A percentile compares a stretch with the other conserved stretches of the same genome.
These are phyloP conservation scores for Baeospora myosura DNA, from an alignment of 1,284 basidiomycete genomes.

Conservation along the genomic window DNA sequence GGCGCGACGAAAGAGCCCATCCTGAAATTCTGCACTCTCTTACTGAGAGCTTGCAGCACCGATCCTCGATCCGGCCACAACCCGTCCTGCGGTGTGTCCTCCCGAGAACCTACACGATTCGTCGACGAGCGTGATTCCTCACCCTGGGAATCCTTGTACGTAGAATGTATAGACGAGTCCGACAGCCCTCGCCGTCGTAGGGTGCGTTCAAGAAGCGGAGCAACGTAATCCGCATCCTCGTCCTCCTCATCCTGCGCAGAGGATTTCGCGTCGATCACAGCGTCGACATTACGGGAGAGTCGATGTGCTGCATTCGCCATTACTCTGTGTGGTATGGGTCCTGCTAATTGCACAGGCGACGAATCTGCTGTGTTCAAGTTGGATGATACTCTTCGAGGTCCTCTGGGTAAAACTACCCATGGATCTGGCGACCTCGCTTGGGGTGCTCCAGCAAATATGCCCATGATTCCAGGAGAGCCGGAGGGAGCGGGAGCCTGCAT, in stretches of 20 bases:
- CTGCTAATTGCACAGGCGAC: no score
- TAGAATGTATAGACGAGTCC: constrained; percentile 85
- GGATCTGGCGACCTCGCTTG: constrained; percentile 37
- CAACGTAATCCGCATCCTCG: constrained; percentile 30
- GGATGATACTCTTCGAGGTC: constrained; percentile 30
- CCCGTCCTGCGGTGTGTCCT: constrained; percentile 9
- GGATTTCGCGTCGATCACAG: constrained; percentile 57
- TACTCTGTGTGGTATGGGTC: background rate
- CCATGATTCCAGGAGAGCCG: constrained; percentile 41
- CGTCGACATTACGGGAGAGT: constrained; percentile 67
- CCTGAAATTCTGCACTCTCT: constrained; percentile 42
- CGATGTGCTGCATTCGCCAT: constrained; percentile 18
- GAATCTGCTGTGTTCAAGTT: constrained; percentile 17
- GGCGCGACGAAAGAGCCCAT: background rate
- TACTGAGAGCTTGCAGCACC: constrained; percentile 44
- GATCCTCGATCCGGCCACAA: constrained; percentile 34
- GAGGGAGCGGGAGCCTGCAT: constrained; percentile 13
- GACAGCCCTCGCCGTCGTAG: constrained; percentile 75
- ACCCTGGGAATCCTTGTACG: constrained; percentile 55
- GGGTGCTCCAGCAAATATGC: constrained; percentile 82
- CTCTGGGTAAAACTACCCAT: constrained; percentile 59
- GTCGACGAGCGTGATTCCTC: constrained; percentile 17
- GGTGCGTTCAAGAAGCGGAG: constrained; percentile 55
- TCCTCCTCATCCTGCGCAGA: constrained; percentile 19
- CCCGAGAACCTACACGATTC: no score